phyloP scores from a whole-genome alignment of 768 basidiomycete genomes.

The Suillus weaverae region DNA sequence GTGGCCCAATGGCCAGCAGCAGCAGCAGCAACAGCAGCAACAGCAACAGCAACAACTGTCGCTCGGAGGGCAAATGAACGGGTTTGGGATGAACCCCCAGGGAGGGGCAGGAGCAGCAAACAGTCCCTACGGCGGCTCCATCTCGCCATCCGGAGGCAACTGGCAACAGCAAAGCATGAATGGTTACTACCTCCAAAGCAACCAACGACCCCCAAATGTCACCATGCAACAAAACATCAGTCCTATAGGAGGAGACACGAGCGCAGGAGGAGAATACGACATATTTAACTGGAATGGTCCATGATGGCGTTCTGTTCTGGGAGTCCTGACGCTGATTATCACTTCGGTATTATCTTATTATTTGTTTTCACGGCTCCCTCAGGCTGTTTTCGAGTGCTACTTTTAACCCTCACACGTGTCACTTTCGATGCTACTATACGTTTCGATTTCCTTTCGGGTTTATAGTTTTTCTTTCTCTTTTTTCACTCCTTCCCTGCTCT shows the following conservation, averaged over 20 bases:
- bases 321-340: conserved; percentile 25
- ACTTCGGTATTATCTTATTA: conserved; percentile 26
- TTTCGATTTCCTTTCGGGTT: background rate
- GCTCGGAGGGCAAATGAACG: conserved; percentile 37
- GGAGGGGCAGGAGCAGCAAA: conserved; percentile 31
- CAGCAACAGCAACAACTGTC: conserved; percentile 34
- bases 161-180: conserved; percentile 30
- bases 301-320: conserved; percentile 25
- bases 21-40: conserved; percentile 46
- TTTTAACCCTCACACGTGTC: background rate
- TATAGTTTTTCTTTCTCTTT: conserved; percentile 6
- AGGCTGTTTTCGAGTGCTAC: background rate
- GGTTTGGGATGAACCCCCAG: conserved; percentile 37
- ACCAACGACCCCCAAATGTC: conserved; percentile 46
- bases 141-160: conserved; percentile 24
- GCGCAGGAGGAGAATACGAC: conserved; percentile 54
- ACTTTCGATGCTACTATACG: background rate
- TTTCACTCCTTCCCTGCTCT: conserved; percentile 2
- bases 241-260: conserved; percentile 42
- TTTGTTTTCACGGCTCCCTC: conserved; percentile 3
- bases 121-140: conserved; percentile 25
- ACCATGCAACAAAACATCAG: conserved; percentile 48
- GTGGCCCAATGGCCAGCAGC: conserved; percentile 56
- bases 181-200: conserved; percentile 30
- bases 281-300: conserved; percentile 58